Evolutionary conservation across 169 alveolate genomes (phyloP), one percentile per base, ranked within the genome.

Genomic region (Eimeria tenella): DNA sequence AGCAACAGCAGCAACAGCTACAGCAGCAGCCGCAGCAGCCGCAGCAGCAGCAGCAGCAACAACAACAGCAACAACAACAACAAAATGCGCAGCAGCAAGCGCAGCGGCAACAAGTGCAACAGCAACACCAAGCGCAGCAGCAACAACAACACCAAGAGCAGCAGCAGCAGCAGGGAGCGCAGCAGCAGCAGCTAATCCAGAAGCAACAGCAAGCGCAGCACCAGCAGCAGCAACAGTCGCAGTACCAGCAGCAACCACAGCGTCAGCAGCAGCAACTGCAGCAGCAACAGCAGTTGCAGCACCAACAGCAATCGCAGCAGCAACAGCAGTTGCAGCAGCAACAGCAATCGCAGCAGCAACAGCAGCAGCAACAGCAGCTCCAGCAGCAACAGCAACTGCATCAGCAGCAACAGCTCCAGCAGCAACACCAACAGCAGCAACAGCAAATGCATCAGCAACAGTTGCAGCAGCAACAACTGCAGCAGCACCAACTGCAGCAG

Each of bases 391-490:
- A 17, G 21, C 68, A 58, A 3, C 68, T 58, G 68, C 19, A 13
- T 0, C 42, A 58, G 68, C 21, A 10, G 68, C 68, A 58, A 17
- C 21, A 17, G 21, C 68, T 58, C 52, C 81, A 71, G 11, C 62
- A 7, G 19, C 23, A 9, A 13, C 84, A 42, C 60, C 84, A 21
- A 49, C 77, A 21, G 77, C 77, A 21, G 49, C 77, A 68, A 50
- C 77, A 68, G 77, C 77, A 68, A 50, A 19, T 21, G 50, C 84
- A 74, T 13, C 84, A 74, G 84, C 55, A 25, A 74, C 10, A 5
- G 84, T 52, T 15, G 84, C 84, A 42, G 60, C 60, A 74, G 19
- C 84, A 25, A 9, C 58, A 4, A 19, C n/a, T 25, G 3, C 13
- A 31, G 7, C 62, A 49, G 84, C 84, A 74, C 1, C 58, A 8